Evolutionary conservation across 2,329 filamentous ascomycete species (phyloP), one percentile per base, ranked within the genome.

Genomic region (Cyphellophora attinorum): DNA sequence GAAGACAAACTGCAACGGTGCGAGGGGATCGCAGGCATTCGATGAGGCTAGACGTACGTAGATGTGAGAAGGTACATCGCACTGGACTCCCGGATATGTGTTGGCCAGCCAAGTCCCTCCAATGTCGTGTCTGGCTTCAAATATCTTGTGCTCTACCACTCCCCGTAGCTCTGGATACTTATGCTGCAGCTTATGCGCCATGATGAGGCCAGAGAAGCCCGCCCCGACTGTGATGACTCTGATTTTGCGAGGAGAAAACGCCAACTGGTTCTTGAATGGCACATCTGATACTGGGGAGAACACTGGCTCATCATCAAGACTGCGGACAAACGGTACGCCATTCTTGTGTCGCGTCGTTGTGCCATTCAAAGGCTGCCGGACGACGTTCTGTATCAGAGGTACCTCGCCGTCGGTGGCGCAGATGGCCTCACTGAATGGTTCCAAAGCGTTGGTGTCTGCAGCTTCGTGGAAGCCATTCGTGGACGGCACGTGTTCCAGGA

Each of bases 91-190:
- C 14, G 52, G 52, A 34, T 55, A 56, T 11, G 29, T 27, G 27
- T 47, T 49, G 19, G 45, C 43, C 11, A 31, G 36, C 45, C 41
- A 46, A 10, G 45, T 49, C 11, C 38, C 29, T 23, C 45, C 45
- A 11, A 56, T 33, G 2, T 53, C 51, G 5, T 29, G 31, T 14
- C 52, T 49, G 28, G 34, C 45, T 30, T 51, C 49, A n/a, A 49
- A 49, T 15, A 51, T 47, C 3, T 37, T 37, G 11, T 42, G 40
- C n/a, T 42, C 40, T n/a, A 42, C 35, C 14, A 37, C 29, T 6
- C 37, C 29, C n/a, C 36, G 31, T 11, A 42, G 28, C 27, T 42
- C 34, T 11, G 38, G 27, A 12, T 30, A 35, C 10, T 23, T 39
- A 18, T 48, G 39, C 13, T 49, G 40, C 6, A 51, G 40, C 30